Evolutionary conservation across 2,329 filamentous ascomycete genomes (phyloP), one percentile per base, ranked within the genome.

Genomic region (Nannizzia gypsea): DNA sequence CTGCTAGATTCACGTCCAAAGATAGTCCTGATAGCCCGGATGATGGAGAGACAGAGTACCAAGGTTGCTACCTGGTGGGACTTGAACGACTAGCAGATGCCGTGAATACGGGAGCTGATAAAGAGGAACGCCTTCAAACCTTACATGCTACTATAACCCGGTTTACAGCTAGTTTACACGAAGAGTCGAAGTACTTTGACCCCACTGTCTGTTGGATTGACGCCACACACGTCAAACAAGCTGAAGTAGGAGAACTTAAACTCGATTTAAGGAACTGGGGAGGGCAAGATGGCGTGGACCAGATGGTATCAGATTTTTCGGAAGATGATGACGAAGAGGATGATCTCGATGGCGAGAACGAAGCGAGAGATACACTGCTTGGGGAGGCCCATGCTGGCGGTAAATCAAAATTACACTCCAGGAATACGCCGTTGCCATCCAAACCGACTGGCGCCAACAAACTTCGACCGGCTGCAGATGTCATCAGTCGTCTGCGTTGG

Each of bases 61-160:
- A 83, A 40, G 81, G 82, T 2, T 82, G 76, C 63, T 87, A 86
- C 66, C 75, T 87, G 1, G 76, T 87, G 20, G 84, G 84, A 0
- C 72, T 87, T 11, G 67, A 70, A 3, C 69, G 65, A 50, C 59
- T 52, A 1, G 20, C 61, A 1, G 62, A 52, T 3, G 24, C 28
- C 2, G 48, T 56, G 6, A 22, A 26, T 13, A n/a, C 61, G 28
- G 22, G 2, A 20, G 15, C 24, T 22, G 15, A 48, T n/a, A 64
- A 65, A 17, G 67, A 80, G 3, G 76, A 80, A 17, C 69, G 75
- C 9, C 74, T 74, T 57, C 62, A 71, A 2, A 72, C 76, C 1
- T 70, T 87, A 6, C 63, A 71, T 13, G 68, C 70, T 13, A 59
- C 66, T 0, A 62, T 76, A 4, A 66, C 70, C 8, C 66, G 64